Conservation (phyloP, 2,329 filamentous ascomycete species). For the Paramyrothecium roridum region DNA sequence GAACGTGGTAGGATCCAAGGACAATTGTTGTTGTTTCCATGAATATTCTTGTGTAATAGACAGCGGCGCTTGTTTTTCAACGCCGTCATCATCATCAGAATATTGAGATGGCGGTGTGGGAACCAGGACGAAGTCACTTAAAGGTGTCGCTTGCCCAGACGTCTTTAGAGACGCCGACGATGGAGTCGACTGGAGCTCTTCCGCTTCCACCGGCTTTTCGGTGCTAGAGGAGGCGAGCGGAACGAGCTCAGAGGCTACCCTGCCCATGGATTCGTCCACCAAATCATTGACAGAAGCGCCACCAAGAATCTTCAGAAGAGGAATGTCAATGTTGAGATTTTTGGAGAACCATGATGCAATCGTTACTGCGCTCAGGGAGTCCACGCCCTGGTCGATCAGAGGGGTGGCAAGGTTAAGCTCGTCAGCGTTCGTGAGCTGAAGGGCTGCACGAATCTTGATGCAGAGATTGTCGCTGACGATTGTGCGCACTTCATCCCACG, state of each 20-base stretch:
- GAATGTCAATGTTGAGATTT: background rate
- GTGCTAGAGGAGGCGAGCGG: background rate
- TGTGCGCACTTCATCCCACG: background rate
- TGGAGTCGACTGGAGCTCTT: too few relatives aligned
- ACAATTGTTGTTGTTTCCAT: background rate
- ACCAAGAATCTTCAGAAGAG: background rate
- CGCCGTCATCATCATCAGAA: background rate
- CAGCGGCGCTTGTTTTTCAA: background rate
- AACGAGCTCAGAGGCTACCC: background rate
- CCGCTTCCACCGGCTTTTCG: too few relatives aligned
- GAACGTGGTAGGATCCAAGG: background rate
- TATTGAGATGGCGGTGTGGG: background rate
- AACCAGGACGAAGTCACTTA: background rate
- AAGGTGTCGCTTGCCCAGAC: background rate
- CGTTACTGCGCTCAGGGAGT: background rate
- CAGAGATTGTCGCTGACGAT: background rate
- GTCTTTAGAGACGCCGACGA: too few relatives aligned
- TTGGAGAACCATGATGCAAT: background rate
- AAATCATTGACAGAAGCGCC: background rate
- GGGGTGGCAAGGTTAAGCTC: background rate
- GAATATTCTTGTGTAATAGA: background rate
- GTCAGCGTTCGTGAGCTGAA: background rate
- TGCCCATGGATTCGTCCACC: background rate
- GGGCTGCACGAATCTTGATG: background rate
- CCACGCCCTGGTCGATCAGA: background rate